Conservation (phyloP, 441 rosid genomes). For the Dalechampia spathulata region DNA sequence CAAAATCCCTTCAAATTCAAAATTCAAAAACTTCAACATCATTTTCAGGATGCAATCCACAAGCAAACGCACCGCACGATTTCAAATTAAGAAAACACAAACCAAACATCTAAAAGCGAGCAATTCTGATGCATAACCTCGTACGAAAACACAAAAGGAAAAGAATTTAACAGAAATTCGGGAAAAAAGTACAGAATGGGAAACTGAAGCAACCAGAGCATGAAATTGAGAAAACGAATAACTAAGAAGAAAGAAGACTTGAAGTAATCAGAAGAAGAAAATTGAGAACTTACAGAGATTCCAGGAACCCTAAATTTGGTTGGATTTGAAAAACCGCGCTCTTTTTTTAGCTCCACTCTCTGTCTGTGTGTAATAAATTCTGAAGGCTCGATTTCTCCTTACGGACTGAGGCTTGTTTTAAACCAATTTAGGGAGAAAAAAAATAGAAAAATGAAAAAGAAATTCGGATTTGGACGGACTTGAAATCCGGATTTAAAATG, state of each 20-base stretch:
- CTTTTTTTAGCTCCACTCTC: neutral
- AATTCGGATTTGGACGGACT: slow-evolving; percentile 35
- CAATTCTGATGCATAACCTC: too few relatives aligned
- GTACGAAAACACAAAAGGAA: neutral
- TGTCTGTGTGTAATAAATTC: too few relatives aligned
- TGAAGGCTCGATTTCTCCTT: slow-evolving; percentile 8
- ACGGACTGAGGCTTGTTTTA: too few relatives aligned
- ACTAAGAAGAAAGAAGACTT: neutral
- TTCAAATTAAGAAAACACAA: neutral
- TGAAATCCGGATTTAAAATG: slow-evolving; percentile 62
- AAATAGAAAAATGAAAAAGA: neutral
- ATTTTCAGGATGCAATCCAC: slow-evolving; percentile 17
- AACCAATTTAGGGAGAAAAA: neutral
- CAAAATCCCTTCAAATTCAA: slow-evolving; percentile 6
- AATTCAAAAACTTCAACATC: slow-evolving; percentile 4
- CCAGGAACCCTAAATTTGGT: slow-evolving; percentile 6
- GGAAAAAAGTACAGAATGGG: neutral
- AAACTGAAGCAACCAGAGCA: too few relatives aligned
- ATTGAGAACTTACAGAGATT: slow-evolving; percentile 20
- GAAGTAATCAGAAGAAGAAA: neutral
- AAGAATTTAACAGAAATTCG: neutral
- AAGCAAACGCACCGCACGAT: slow-evolving; percentile 15
- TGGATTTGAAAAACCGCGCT: neutral
- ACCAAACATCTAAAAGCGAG: too few relatives aligned
- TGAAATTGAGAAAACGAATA: neutral